These are phyloP conservation scores for Trichoderma reesei DNA, from an alignment of 495 filamentous ascomycete species.

Conservation along the genomic window DNA sequence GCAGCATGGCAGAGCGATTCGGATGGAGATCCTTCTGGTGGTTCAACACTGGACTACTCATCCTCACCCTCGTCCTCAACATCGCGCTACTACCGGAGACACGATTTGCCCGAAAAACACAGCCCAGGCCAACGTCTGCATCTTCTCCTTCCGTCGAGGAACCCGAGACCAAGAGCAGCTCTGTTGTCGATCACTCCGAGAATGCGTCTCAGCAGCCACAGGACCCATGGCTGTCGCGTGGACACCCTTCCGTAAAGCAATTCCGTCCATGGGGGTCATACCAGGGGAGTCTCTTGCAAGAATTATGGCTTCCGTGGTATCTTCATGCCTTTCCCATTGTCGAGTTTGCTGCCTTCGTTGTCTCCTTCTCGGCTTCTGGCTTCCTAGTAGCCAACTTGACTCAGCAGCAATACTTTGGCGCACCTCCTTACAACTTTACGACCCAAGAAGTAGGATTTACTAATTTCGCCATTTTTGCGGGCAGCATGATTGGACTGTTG, in stretches of 20 bases:
- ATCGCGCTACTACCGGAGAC: constrained; percentile 54
- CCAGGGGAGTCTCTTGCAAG: constrained; percentile 30
- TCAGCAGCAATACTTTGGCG: constrained; percentile 50
- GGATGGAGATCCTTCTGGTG: constrained; percentile 49
- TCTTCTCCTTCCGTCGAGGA: not conserved
- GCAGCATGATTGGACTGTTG: constrained; percentile 43
- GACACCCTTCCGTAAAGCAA: constrained; percentile 44
- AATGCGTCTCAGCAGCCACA: constrained; percentile 10
- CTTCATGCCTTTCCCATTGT: constrained; percentile 54
- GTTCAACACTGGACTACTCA: constrained; percentile 42
- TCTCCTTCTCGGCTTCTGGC: constrained; percentile 49
- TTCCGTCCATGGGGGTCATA: constrained; percentile 35
- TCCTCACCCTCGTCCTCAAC: constrained; percentile 33
- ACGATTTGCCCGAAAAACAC: constrained; percentile 41
- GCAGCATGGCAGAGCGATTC: constrained; percentile 43
- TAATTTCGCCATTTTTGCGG: constrained; percentile 40
- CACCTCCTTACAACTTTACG: constrained; percentile 50
- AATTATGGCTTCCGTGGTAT: constrained; percentile 46
- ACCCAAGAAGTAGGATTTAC: constrained; percentile 31
- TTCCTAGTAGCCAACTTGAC: constrained; percentile 55
- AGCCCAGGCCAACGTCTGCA: constrained; percentile 5
- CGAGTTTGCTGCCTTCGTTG: constrained; percentile 52
- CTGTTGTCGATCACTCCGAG: constrained; percentile 8
- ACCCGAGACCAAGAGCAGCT: not conserved
- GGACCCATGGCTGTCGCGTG: constrained; percentile 39